Conservation (phyloP, 306 rosid genomes). For the Abrus pulchellus region DNA sequence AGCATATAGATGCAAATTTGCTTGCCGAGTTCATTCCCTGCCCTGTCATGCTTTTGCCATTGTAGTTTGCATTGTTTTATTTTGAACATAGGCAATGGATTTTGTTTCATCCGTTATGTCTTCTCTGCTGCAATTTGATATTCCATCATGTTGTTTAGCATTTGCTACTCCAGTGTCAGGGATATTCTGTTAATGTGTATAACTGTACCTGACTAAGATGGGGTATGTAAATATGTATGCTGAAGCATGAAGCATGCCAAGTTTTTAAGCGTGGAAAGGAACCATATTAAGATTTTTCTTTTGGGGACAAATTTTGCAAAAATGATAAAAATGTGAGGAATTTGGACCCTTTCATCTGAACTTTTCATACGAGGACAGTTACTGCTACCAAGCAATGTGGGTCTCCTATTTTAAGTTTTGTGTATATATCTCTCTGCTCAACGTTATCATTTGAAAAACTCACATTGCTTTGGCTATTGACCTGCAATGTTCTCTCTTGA, state of each 20-base stretch:
- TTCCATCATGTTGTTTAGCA: slow-evolving; percentile 36
- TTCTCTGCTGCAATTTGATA: slow-evolving; percentile 28
- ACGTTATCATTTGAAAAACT: not conserved
- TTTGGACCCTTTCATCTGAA: slow-evolving; percentile 19
- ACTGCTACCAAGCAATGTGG: not conserved
- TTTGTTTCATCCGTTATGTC: slow-evolving; percentile 35
- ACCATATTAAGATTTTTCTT: not conserved
- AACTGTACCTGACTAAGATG: slow-evolving; percentile 36
- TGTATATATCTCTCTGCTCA: not conserved
- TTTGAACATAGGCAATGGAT: slow-evolving; percentile 27
- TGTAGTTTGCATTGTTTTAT: slow-evolving; percentile 49
- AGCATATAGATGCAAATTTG: slow-evolving; percentile 92
- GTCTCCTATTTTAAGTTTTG: not conserved
- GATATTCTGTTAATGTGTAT: slow-evolving; percentile 37
- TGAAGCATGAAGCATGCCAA: slow-evolving; percentile 36
- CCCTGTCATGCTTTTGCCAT: slow-evolving; percentile 89
- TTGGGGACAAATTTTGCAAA: not conserved
- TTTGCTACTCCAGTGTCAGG: slow-evolving; percentile 24
- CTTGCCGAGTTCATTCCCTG: slow-evolving; percentile 96
- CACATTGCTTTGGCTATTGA: not conserved
- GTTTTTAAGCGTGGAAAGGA: slow-evolving; percentile 17
- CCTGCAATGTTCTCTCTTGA: not conserved
- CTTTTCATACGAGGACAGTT: not conserved
- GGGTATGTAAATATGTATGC: slow-evolving; percentile 28
- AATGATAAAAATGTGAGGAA: slow-evolving; percentile 17